A percentile compares a stretch with the other conserved stretches of the same genome.
Conservation (phyloP, 2,329 filamentous ascomycete species). For the Rhytidhysteron rufulum region DNA sequence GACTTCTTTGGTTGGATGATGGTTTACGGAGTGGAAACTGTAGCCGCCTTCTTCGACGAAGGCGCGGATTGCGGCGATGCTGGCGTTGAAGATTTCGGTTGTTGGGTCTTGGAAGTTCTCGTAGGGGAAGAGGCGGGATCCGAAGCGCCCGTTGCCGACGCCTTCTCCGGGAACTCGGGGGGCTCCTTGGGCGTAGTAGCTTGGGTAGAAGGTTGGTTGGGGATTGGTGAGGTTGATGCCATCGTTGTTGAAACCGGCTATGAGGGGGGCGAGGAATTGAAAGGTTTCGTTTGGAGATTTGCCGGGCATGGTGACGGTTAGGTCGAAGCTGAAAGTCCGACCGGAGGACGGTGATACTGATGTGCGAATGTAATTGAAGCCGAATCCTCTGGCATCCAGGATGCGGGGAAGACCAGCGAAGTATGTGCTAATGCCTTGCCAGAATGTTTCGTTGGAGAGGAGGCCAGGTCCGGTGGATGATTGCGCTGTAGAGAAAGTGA, state of each 20-base stretch:
- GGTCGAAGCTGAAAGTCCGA: constrained; percentile 13
- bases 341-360: not conserved
- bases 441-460: constrained; percentile 22
- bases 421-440: constrained; percentile 16
- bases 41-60: constrained; percentile 5
- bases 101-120: constrained; percentile 18
- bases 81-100: constrained; percentile 11
- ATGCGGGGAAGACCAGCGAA: constrained; percentile 22
- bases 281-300: constrained; percentile 13
- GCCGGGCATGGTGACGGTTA: constrained; percentile 16
- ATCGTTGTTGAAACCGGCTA: constrained; percentile 13
- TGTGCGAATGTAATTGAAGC: constrained; percentile 20
- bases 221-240: constrained; percentile 16
- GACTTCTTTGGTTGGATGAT: not conserved
- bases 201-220: constrained; percentile 12
- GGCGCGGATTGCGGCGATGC: constrained; percentile 15
- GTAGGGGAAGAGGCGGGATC: constrained; percentile 30
- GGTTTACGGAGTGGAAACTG: constrained; percentile 2
- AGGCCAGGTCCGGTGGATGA: constrained; percentile 14
- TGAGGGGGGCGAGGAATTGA: constrained; percentile 17
- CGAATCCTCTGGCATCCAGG: constrained; percentile 19
- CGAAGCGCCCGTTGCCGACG: constrained; percentile 17
- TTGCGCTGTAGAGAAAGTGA: constrained; percentile 21
- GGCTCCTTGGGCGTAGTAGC: constrained; percentile 15
- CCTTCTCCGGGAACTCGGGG: constrained; percentile 16